These are phyloP conservation scores for Phaeosphaeriaceae sp. DNA, from an alignment of 2,329 filamentous ascomycete genomes.

Conservation along the genomic window DNA sequence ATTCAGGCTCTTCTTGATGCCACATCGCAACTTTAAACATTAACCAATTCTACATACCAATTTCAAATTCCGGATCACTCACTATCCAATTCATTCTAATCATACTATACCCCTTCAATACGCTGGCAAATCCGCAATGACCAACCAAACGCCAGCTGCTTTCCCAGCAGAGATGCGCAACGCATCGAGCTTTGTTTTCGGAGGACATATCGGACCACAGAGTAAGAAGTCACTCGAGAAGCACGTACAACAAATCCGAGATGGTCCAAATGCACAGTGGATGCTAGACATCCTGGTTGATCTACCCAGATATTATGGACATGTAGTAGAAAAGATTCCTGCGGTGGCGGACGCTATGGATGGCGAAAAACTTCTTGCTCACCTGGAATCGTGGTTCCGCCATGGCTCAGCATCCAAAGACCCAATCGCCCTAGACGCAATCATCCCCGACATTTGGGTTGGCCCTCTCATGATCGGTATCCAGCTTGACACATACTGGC, in stretches of 20 bases:
- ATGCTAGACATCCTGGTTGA: not conserved
- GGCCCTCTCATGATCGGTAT: not conserved
- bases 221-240: not conserved
- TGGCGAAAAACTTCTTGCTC: not conserved
- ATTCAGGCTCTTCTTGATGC: too few species aligned
- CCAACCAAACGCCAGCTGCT: too few species aligned
- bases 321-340: not conserved
- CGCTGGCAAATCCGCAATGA: too few species aligned
- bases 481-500: not conserved
- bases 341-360: not conserved
- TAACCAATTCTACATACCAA: too few species aligned
- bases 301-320: not conserved
- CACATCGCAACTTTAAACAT: too few species aligned
- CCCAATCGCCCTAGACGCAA: not conserved
- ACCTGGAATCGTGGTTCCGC: not conserved
- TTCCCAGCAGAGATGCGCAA: too few species aligned
- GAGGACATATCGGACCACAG: not conserved
- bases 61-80: too few species aligned
- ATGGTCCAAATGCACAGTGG: not conserved
- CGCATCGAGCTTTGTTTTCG: not conserved
- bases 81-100: too few species aligned
- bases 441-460: not conserved
- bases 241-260: not conserved
- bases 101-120: too few species aligned
- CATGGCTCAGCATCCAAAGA: not conserved